Evolutionary conservation across 2,329 filamentous ascomycete species (phyloP).

Genomic region (Tetracladium maxilliforme): DNA sequence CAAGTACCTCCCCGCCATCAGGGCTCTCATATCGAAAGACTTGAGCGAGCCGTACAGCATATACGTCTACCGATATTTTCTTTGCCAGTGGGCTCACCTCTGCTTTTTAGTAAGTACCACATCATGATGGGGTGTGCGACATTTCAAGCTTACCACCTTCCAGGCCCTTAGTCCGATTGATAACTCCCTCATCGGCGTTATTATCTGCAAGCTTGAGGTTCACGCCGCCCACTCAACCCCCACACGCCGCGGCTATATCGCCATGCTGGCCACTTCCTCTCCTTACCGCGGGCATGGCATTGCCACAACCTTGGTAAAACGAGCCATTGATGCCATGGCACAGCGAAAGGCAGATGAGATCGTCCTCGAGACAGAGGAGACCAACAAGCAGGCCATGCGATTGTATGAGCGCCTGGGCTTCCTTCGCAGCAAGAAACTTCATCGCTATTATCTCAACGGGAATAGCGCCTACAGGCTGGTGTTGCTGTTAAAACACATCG

Average conservation of each 20-base stretch:
- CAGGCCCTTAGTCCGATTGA: conserved; percentile 46
- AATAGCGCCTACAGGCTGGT: conserved; percentile 88
- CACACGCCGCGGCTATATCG: conserved; percentile 81
- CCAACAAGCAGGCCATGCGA: conserved; percentile 77
- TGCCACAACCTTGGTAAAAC: conserved; percentile 74
- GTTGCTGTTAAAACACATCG: conserved; percentile 28
- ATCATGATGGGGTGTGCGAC: conserved; percentile 1
- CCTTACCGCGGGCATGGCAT: conserved; percentile 73
- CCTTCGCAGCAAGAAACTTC: conserved; percentile 77
- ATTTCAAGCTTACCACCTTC: conserved; percentile 2
- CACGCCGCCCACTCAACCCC: conserved; percentile 68
- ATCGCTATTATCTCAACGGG: conserved; percentile 92
- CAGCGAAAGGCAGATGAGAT: conserved; percentile 78
- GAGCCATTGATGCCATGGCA: conserved; percentile 84
- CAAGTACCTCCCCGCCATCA: conserved; percentile 68
- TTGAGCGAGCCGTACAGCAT: conserved; percentile 98
- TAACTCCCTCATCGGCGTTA: conserved; percentile 65
- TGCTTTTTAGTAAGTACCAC: conserved; percentile 65
- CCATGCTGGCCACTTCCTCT: conserved; percentile 88
- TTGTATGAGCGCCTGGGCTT: conserved; percentile 91
- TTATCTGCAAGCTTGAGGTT: conserved; percentile 86
- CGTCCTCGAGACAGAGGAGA: conserved; percentile 90
- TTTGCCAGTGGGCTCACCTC: conserved; percentile 96
- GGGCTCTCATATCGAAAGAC: conserved; percentile 87
- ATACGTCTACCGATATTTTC: conserved; percentile 96